Evolutionary conservation across 805 yeast species (phyloP), one percentile per base, ranked within the genome.

Genomic region (Wickerhamiella dianesei): DNA sequence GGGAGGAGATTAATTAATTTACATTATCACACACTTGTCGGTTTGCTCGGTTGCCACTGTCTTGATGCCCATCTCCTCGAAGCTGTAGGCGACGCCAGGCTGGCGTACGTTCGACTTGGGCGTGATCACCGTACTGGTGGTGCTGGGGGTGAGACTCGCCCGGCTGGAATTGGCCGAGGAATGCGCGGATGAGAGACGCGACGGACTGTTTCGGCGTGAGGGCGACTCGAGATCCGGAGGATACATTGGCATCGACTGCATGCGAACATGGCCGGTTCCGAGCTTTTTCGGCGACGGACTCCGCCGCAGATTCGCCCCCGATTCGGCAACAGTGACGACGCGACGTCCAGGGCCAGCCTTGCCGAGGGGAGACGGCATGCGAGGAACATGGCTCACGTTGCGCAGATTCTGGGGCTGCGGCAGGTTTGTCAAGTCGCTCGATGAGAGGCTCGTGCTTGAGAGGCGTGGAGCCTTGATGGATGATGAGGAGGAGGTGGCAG

Each of bases 21-120:
- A 53, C 47, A 46, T 47, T 13, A 53, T 44, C 4, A 44, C 42
- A 39, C 59, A 56, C 35, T 50, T 51, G 35, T 55, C 58, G 14
- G 37, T 44, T 37, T 50, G 48, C 20, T 50, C 53, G 32, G 43
- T 47, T 13, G 56, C 21, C 6, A 49, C 47, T 2, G 54, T 44
- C 40, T 50, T 43, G 18, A 57, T 45, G 36, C 60, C 60, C 60
- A 57, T 57, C 17, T 56, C 57, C 45, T 57, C 60, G 44, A 57
- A 57, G 14, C 57, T 54, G 43, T 55, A 53, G 3, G 58, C 55
- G 6, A 55, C 56, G 18, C 58, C 58, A 9, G 58, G 58, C 47
- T 44, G 45, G n/a, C 53, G 44, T 20, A 16, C 32, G 22, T 35
- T 22, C 36, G 45, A 35, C 9, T 14, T 35, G 29, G 37, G 19